Evolutionary conservation across 495 filamentous ascomycete species (phyloP), one percentile per base, ranked within the genome.

Genomic region (Sabuloglossum arenarium): DNA sequence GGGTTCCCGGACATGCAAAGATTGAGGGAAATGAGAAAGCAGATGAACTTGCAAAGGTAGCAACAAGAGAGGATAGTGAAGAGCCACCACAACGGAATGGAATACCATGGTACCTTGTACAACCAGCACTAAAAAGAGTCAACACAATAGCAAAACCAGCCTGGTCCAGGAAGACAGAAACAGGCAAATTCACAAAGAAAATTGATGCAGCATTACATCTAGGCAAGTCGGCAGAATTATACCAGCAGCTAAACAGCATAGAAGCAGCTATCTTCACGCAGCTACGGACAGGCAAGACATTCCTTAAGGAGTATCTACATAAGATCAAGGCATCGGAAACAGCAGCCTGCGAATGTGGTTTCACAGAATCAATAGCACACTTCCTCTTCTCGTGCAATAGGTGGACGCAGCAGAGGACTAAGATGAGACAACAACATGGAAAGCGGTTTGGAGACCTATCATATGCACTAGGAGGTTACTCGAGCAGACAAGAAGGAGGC

Each of bases 191-290:
- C 47, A 60, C 59, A 39, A 59, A 46, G 57, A 61, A 57, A 55
- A 59, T 59, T 50, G 54, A 61, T 34, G 54, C 57, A 55, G 60
- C 60, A 54, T 45, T 61, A n/a, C 54, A 61, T 34, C 54, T 59
- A 37, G 57, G 60, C 57, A 57, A 55, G 60, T 29, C 58, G 39
- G 60, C 57, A 47, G 54, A 11, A 24, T 16, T 59, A 24, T 59
- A 61, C 42, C 56, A 56, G 47, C 57, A 61, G 34, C 57, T 61
- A 32, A 61, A 53, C 28, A 55, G 59, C 50, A 34, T 24, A 1
- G 56, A 61, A 54, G 57, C 56, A 21, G 59, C 56, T 3, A 61
- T n/a, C n/a, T n/a, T n/a, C n/a, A n/a, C n/a, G n/a, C n/a, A n/a
- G n/a, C n/a, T n/a, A n/a, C n/a, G n/a, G 55, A 60, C 55, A 21